Base-by-base conservation (phyloP, 177 flowering plant genomes). In the Tripterygium wilfordii region DNA sequence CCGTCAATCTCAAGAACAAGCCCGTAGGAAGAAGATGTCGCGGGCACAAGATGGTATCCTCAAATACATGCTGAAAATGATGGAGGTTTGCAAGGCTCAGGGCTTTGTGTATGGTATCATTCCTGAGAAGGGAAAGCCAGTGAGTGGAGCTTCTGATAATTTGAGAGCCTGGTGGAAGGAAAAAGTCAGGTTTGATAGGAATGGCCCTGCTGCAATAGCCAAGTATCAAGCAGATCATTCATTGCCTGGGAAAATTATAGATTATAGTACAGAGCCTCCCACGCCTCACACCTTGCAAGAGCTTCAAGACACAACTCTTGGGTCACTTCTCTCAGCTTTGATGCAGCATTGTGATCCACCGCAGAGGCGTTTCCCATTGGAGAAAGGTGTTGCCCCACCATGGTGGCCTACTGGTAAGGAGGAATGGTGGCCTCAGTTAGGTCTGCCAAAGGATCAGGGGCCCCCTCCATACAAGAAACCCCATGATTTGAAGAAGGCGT, bases 81-180 rank as follows among this genome's bases (percentile, higher is more conserved):
- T 80, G 87, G 91, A 83, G 47, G 85, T 80, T 12, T 83, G 91
- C 35, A 78, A 83, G 27, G 91, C 83, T 37, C 82, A 74, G 32
- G 90, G 90, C 14, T 83, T 83, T 49, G 89, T 82, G 2, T 81
- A 81, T 53, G 88, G 84, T 24, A 82, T 82, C 35, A 77, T 82
- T 20, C 83, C 83, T 1, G 89, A 82, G 65, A 82, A 82, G 58
- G 89, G 89, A 13, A 82, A 82, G 50, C 83, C 89, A 0, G 86
- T 82, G 21, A 79, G 72, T 13, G 89, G 89, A 14, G 79, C 89
- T 3, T 82, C 89, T 3, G 89, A 82, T 31, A 82, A 79, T 66
- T 70, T 82, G 18, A 71, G 85, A 0, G 85, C 63, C 1, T 82
- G 89, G 89, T 82, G 89, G 89, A 82, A 79, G 52, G 89, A 82